phyloP scores from a whole-genome alignment of 306 rosid genomes.

The Geum urbanum region DNA sequence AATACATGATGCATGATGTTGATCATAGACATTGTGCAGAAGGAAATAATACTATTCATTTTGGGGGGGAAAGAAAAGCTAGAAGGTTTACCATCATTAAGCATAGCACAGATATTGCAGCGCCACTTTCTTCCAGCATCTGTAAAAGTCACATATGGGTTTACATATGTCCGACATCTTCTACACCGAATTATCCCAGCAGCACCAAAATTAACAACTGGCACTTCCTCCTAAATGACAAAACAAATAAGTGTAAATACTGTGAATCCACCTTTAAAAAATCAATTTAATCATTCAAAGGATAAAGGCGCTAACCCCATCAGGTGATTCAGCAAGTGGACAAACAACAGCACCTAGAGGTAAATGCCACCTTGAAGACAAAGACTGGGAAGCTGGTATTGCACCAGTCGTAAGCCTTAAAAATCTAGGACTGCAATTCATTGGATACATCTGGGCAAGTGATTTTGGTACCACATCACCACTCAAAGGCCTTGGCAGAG shows the following conservation, averaged over 20 bases:
- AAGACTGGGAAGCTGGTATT: slow-evolving; percentile 88
- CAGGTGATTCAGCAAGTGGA: slow-evolving; percentile 93
- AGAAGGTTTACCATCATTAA: slow-evolving; percentile 79
- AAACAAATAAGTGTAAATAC: slow-evolving; percentile 20
- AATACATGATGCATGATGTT: background rate
- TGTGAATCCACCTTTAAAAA: background rate
- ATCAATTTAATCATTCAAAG: slow-evolving; percentile 21
- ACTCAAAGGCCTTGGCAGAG: slow-evolving; percentile 84
- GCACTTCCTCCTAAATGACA: slow-evolving; percentile 78
- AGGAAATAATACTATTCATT: background rate
- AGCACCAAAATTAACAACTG: slow-evolving; percentile 72
- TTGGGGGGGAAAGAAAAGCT: background rate
- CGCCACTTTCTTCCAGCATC: slow-evolving; percentile 97
- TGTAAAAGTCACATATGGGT: slow-evolving; percentile 85
- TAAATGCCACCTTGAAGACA: slow-evolving; percentile 95
- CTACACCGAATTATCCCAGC: slow-evolving; percentile 92
- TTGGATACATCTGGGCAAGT: slow-evolving; percentile 52
- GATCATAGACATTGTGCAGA: background rate
- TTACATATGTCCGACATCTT: slow-evolving; percentile 95
- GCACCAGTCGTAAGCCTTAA: slow-evolving; percentile 80
- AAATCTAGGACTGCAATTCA: slow-evolving; percentile 74
- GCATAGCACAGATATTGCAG: slow-evolving; percentile 84
- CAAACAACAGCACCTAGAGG: slow-evolving; percentile 98
- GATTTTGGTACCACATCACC: slow-evolving; percentile 75
- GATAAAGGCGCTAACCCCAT: slow-evolving; percentile 62